phyloP scores from a whole-genome alignment of 345 rosid species.

The Gossypium turneri region DNA sequence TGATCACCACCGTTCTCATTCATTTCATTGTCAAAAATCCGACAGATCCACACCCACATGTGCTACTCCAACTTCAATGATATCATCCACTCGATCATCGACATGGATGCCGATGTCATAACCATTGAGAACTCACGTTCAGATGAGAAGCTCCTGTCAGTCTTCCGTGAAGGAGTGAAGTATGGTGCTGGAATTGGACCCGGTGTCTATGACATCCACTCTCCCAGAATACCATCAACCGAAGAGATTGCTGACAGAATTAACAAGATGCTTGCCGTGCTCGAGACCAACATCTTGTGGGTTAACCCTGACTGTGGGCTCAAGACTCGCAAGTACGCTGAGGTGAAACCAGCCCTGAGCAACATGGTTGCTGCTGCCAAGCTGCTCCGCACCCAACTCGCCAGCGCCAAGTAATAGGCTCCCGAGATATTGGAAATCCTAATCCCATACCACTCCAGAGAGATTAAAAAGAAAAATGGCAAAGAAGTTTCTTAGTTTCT shows the following conservation, averaged over 20 bases:
- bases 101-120: conserved; percentile 97
- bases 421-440: neutral
- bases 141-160: conserved; percentile 93
- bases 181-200: conserved; percentile 98
- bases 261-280: conserved; percentile 95
- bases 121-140: conserved; percentile 98
- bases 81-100: conserved; percentile 89
- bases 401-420: conserved; percentile 65
- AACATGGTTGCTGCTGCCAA: conserved; percentile 93
- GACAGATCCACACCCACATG: conserved; percentile 96
- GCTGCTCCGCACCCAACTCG: conserved; percentile 81
- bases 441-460: neutral
- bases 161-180: conserved; percentile 97
- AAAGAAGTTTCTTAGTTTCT: conserved; percentile 7
- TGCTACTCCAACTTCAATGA: conserved; percentile 98
- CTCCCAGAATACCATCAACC: conserved; percentile 87
- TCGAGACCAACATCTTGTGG: conserved; percentile 88
- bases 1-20: neutral
- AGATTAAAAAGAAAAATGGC: neutral
- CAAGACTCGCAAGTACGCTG: conserved; percentile 85
- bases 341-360: conserved; percentile 86
- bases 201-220: conserved; percentile 94
- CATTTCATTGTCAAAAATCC: neutral
- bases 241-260: conserved; percentile 93
- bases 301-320: conserved; percentile 98